Conservation (phyloP, 2,329 filamentous ascomycete species). For the Chaetomium sp. region DNA sequence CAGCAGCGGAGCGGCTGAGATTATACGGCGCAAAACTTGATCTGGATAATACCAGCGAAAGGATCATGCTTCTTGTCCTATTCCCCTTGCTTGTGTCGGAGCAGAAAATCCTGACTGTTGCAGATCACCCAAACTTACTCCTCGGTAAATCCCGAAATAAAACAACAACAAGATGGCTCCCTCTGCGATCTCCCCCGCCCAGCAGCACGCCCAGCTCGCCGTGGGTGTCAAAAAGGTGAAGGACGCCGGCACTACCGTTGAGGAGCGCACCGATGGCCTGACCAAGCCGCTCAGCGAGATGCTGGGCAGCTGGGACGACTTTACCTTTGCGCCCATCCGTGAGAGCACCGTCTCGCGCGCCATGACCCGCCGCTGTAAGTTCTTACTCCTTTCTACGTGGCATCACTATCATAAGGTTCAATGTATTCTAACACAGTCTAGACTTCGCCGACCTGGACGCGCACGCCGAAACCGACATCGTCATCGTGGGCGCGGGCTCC, state of each 20-base stretch:
- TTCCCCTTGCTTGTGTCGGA: constrained; percentile 28
- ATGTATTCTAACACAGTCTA: neutral
- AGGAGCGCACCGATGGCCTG: constrained; percentile 31
- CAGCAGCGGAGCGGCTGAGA: constrained; percentile 30
- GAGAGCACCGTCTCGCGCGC: constrained; percentile 88
- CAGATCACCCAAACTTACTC: constrained; percentile 9
- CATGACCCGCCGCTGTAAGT: constrained; percentile 71
- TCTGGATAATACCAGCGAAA: constrained; percentile 62
- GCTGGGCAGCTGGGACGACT: constrained; percentile 71
- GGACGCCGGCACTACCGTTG: constrained; percentile 28
- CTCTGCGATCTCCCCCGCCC: constrained; percentile 56
- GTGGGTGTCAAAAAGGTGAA: constrained; percentile 37
- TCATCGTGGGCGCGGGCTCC: constrained; percentile 85
- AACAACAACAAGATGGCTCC: constrained; percentile 59
- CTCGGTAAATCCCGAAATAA: neutral
- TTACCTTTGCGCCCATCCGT: constrained; percentile 79
- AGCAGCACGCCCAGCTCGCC: constrained; percentile 41
- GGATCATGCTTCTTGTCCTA: constrained; percentile 76
- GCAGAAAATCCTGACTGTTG: constrained; percentile 29
- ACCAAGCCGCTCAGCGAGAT: constrained; percentile 56
- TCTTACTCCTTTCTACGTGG: neutral
- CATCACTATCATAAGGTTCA: neutral
- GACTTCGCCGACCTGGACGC: constrained; percentile 81
- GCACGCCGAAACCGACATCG: constrained; percentile 88
- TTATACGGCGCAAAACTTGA: constrained; percentile 35